Evolutionary conservation across 2,329 filamentous ascomycete genomes (phyloP), one percentile per base, ranked within the genome.

Genomic region (Xylariaceae sp.): DNA sequence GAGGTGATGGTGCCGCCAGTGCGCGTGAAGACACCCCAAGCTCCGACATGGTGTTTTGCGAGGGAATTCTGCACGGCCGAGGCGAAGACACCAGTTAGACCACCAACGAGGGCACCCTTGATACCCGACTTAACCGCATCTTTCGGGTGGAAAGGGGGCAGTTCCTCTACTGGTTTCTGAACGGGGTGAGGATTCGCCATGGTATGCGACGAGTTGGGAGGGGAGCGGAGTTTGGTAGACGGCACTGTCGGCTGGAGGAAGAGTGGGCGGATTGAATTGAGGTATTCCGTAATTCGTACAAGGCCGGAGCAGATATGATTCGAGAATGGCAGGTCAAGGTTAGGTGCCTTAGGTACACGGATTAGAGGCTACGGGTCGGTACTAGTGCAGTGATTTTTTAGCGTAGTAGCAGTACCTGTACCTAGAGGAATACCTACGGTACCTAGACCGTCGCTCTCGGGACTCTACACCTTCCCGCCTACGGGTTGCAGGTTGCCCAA

Each of bases 21-120:
- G 70, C 86, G 85, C 51, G 89, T 89, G 73, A 97, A 87, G 70
- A 96, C 82, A 66, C 89, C 89, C 79, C 88, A 84, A 63, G 87
- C 82, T 68, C 92, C 90, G 66, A 94, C 80, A 75, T 96, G 96
- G 73, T 85, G 82, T 79, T 86, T 92, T 57, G 87, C 82, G 68
- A 97, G 82, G 60, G 92, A 90, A 79, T 96, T 97, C 79, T 92
- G 89, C 66, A 96, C 82, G 57, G 89, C 87, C 54, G 90, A 88
- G 62, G 88, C 73, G 74, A 91, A 82, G 72, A 89, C 77, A 68
- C 92, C 92, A 61, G 83, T 82, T 61, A 78, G 77, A 70, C 86
- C 85, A 62, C 87, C 86, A 68, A 90, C 76, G 64, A 86, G 70
- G 47, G 82, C 83, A 62, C 85, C 84, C 73, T 84, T 85, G 72